Evolutionary conservation across 1,139 yeast genomes (phyloP), one percentile per base, ranked within the genome.

Genomic region (Candida albicans): DNA sequence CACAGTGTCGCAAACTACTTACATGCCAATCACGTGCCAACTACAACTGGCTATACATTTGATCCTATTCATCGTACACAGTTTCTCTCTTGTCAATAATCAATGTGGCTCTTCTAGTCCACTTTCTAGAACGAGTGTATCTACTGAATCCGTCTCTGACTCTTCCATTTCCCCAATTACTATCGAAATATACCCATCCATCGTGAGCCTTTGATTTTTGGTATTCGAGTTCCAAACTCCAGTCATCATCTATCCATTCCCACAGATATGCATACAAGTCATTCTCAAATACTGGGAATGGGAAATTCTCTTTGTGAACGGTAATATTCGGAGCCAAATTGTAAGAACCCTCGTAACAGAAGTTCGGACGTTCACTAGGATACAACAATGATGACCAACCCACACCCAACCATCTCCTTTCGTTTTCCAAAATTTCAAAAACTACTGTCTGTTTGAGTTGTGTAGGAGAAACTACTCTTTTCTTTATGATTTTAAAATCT

Each of bases 321-420:
- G 62, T 58, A 2, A 77, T 68, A 26, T 40, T 18, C 5, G 53
- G 53, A 0, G 74, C 64, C 1, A 64, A 55, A 24, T 61, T 59
- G 41, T 67, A 62, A n/a, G 79, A 64, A 8, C 68, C 61, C 27
- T 64, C 71, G 48, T 68, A 73, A 35, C 83, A 77, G 52, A 64
- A 81, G 30, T 69, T 65, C 1, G 77, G 53, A 32, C 84, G 55
- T 50, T 81, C 87, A 44, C 68, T 65, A 1, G 85, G 84, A 12
- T 80, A 55, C 34, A 79, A 55, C 31, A 67, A 63, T 40, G 71
- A 68, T 33, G 76, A 64, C 86, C 86, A 81, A 4, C 86, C 87
- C 15, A 81, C 47, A 0, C 82, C 85, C 3, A 80, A 41, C 85
- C 86, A 81, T 42, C 85, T 64, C 53, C 87, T 66, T 55, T 82